Conservation (phyloP, 2,329 filamentous ascomycete genomes). For the Neonectria ditissima region DNA sequence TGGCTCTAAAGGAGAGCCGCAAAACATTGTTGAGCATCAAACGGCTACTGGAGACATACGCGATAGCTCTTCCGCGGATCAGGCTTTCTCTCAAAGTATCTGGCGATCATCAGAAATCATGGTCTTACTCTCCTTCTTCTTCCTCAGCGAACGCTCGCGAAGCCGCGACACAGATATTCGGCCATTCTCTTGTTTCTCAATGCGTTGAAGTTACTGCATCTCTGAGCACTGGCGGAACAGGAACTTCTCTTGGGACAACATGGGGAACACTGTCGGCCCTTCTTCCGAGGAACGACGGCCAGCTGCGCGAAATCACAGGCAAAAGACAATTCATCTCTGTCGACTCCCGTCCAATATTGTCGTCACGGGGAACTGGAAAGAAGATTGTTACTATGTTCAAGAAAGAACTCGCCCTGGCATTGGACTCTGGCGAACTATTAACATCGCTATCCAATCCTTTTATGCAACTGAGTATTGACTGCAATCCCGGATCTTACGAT, state of each 20-base stretch:
- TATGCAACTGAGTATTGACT: conserved; percentile 72
- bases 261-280: conserved; percentile 55
- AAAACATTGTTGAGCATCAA: conserved; percentile 70
- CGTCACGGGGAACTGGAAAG: conserved; percentile 67
- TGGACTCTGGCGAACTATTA: conserved; percentile 39
- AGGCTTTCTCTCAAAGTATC: conserved; percentile 71
- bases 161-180: conserved; percentile 71
- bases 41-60: conserved; percentile 72
- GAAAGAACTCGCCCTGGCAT: conserved; percentile 55
- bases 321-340: conserved; percentile 74
- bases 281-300: conserved; percentile 64
- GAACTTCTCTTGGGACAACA: not conserved
- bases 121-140: conserved; percentile 71
- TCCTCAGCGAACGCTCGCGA: conserved; percentile 64
- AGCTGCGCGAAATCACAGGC: conserved; percentile 54
- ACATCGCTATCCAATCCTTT: conserved; percentile 65
- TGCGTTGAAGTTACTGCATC: conserved; percentile 60
- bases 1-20: conserved; percentile 66
- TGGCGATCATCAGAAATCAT: conserved; percentile 64
- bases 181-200: conserved; percentile 65
- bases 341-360: conserved; percentile 73
- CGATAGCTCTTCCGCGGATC: conserved; percentile 72
- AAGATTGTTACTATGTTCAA: conserved; percentile 68
- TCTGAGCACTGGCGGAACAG: conserved; percentile 2
- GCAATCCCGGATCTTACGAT: conserved; percentile 74